Evolutionary conservation across 192 early-diverging fungal genomes (phyloP).

Genomic region (Mortierella alpina): DNA sequence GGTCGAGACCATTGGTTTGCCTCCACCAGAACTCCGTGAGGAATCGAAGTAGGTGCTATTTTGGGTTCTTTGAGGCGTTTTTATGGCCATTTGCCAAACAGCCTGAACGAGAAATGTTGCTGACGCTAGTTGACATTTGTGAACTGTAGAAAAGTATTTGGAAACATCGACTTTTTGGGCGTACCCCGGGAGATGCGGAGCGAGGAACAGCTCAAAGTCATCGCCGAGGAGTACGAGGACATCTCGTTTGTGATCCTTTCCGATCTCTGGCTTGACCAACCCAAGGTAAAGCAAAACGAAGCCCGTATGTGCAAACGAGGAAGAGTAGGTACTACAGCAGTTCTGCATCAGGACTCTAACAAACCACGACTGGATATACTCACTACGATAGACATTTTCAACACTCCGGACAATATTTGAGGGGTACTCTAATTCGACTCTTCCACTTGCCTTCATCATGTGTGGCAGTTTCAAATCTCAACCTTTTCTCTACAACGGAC

Average conservation of each 20-base stretch:
- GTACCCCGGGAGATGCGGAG: conserved; percentile 63
- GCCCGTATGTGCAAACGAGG: not conserved
- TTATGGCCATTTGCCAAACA: not conserved
- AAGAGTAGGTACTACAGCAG: not conserved
- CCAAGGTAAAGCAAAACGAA: conserved; percentile 59
- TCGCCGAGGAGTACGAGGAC: conserved; percentile 57
- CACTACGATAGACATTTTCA: conserved; percentile 65
- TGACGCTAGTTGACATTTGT: not conserved
- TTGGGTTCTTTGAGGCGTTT: not conserved
- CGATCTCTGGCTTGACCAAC: conserved; percentile 89
- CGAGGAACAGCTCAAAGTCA: conserved; percentile 58
- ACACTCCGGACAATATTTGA: conserved; percentile 80
- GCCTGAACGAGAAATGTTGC: not conserved
- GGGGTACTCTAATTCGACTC: conserved; percentile 70
- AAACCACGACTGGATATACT: not conserved
- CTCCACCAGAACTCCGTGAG: conserved; percentile 73
- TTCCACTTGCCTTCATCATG: conserved; percentile 89
- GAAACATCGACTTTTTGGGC: conserved; percentile 68
- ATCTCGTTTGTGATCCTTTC: conserved; percentile 84
- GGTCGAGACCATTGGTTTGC: conserved; percentile 80
- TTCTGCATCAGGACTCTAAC: not conserved
- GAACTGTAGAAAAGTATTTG: conserved; percentile 57
- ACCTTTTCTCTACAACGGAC: conserved; percentile 73
- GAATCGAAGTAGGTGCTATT: conserved; percentile 54
- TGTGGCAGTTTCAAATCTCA: conserved; percentile 88